These are phyloP conservation scores for Bryopsis sp. DNA, from an alignment of 139 green algal genomes.

Conservation along the genomic window DNA sequence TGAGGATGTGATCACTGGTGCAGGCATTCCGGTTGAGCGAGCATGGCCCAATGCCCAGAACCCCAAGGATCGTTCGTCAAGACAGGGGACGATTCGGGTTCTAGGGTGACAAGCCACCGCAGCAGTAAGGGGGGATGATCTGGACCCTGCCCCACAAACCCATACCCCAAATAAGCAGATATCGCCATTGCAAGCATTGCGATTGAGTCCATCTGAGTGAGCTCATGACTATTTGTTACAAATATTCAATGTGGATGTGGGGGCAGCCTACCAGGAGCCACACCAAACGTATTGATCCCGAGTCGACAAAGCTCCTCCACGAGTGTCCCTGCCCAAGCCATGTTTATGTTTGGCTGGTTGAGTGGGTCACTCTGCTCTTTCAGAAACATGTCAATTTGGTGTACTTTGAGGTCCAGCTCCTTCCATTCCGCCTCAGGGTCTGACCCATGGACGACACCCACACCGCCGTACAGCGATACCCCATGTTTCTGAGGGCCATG, in stretches of 20 bases:
- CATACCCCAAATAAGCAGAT: too few relatives aligned
- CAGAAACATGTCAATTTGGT: slow-evolving; percentile 56
- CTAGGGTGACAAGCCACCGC: slow-evolving; percentile 73
- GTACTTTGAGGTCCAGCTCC: slow-evolving; percentile 89
- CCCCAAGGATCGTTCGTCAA: slow-evolving; percentile 94
- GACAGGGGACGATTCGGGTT: slow-evolving; percentile 64
- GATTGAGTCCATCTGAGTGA: too few relatives aligned
- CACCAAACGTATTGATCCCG: slow-evolving; percentile 77
- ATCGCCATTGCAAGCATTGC: too few relatives aligned
- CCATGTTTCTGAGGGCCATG: slow-evolving; percentile 9
- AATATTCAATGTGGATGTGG: too few relatives aligned
- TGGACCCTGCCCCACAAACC: slow-evolving; percentile 65
- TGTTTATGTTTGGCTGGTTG: slow-evolving; percentile 56
- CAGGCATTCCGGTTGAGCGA: slow-evolving; percentile 36
- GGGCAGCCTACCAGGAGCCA: slow-evolving; percentile 82
- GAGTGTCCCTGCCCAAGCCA: slow-evolving; percentile 55
- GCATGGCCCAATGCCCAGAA: slow-evolving; percentile 90
- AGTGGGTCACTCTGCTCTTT: not conserved
- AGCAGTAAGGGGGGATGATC: slow-evolving; percentile 82
- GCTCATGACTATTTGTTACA: too few relatives aligned
- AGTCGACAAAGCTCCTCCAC: slow-evolving; percentile 84
- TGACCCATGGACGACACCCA: slow-evolving; percentile 87
- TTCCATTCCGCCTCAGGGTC: slow-evolving; percentile 74
- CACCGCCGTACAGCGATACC: slow-evolving; percentile 81
- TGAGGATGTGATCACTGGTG: slow-evolving; percentile 64